phyloP scores from a whole-genome alignment of 2,329 filamentous ascomycete genomes.

The Fusarium kyushuense region DNA sequence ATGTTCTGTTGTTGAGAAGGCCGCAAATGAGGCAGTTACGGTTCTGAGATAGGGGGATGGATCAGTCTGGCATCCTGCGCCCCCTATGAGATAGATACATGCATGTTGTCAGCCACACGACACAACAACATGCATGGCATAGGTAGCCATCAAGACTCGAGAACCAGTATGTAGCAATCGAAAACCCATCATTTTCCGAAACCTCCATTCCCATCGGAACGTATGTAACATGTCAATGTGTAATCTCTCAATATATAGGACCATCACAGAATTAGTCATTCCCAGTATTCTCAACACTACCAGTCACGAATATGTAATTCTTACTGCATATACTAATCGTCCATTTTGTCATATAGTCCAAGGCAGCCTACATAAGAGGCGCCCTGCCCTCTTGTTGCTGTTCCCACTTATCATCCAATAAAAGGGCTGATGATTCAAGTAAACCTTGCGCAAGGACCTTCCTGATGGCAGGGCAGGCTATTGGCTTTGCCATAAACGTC shows the following conservation, averaged over 20 bases:
- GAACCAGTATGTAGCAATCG: not conserved
- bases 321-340: not conserved
- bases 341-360: not conserved
- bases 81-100: not conserved
- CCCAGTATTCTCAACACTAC: not conserved
- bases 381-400: slow-evolving; percentile 15
- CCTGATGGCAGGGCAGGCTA: slow-evolving; percentile 21
- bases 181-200: not conserved
- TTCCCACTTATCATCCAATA: slow-evolving; percentile 9
- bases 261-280: not conserved
- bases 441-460: slow-evolving; percentile 28
- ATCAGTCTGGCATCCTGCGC: not conserved
- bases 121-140: too few species aligned
- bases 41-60: not conserved
- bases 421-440: not conserved
- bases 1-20: not conserved
- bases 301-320: not conserved
- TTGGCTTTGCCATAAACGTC: slow-evolving; percentile 1
- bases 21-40: not conserved
- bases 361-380: slow-evolving; percentile 20
- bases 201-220: not conserved
- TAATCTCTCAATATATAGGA: slow-evolving; percentile 6
- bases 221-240: not conserved
- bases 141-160: not conserved
- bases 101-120: not conserved